Conservation (phyloP, 2,329 filamentous ascomycete species). For the Colletotrichum shisoi region DNA sequence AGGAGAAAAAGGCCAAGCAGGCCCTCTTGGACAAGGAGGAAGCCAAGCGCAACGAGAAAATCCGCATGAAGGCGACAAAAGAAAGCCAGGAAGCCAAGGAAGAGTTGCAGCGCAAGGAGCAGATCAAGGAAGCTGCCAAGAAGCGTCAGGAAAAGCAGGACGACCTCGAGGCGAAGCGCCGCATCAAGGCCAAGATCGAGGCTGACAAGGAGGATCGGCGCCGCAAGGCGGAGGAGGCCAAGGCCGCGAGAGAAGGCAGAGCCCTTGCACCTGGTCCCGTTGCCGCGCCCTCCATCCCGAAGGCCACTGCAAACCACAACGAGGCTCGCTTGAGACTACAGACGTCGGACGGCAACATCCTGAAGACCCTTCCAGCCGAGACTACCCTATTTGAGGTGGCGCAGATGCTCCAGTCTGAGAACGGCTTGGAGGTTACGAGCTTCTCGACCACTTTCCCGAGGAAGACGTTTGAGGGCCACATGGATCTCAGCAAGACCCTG, state of each 20-base stretch:
- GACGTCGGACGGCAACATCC: slow-evolving; percentile 75
- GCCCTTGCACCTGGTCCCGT: slow-evolving; percentile 58
- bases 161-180: slow-evolving; percentile 84
- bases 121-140: slow-evolving; percentile 85
- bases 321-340: slow-evolving; percentile 86
- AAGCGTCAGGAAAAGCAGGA: slow-evolving; percentile 89
- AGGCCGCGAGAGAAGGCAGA: slow-evolving; percentile 84
- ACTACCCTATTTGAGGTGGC: slow-evolving; percentile 94
- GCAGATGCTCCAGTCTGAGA: slow-evolving; percentile 75
- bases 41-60: slow-evolving; percentile 84
- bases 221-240: slow-evolving; percentile 83
- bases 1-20: slow-evolving; percentile 74
- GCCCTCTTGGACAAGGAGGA: slow-evolving; percentile 79
- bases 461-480: slow-evolving; percentile 74
- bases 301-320: slow-evolving; percentile 74
- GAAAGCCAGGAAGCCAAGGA: slow-evolving; percentile 91
- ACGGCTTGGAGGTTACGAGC: slow-evolving; percentile 72
- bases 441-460: slow-evolving; percentile 89
- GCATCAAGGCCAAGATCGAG: slow-evolving; percentile 92
- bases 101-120: slow-evolving; percentile 84
- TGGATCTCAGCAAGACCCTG: slow-evolving; percentile 87
- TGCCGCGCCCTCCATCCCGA: slow-evolving; percentile 59
- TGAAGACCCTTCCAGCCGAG: slow-evolving; percentile 87
- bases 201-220: slow-evolving; percentile 91
- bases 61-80: slow-evolving; percentile 85